Conservation (phyloP, 345 rosid species). For the Sapria himalayana region DNA sequence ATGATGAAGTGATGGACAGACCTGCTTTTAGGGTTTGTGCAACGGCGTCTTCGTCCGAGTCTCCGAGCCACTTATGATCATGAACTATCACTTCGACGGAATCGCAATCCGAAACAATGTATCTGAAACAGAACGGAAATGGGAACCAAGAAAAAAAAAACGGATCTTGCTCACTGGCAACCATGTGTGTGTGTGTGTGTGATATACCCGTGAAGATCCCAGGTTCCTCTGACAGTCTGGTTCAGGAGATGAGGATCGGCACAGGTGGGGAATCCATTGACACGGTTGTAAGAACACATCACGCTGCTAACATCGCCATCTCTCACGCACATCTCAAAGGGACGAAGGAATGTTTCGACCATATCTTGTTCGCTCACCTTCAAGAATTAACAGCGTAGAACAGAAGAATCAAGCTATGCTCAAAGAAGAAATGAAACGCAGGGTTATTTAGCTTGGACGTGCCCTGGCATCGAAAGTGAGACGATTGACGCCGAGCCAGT, state of each 20-base stretch:
- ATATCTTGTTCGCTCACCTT: slow-evolving; percentile 21
- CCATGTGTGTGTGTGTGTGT: too few relatives aligned
- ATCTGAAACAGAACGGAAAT: slow-evolving; percentile 7
- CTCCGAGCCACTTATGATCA: slow-evolving; percentile 18
- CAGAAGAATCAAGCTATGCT: too few relatives aligned
- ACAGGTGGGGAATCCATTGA: slow-evolving; percentile 26
- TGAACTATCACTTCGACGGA: slow-evolving; percentile 28
- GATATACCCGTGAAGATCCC: slow-evolving; percentile 35
- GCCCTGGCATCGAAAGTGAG: slow-evolving; percentile 14
- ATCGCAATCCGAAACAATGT: slow-evolving; percentile 42
- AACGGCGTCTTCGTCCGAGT: slow-evolving; percentile 35
- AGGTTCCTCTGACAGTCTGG: slow-evolving; percentile 19
- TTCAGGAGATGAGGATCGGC: slow-evolving; percentile 21
- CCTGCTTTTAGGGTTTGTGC: slow-evolving; percentile 39
- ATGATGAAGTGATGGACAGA: background rate
- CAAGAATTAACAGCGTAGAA: background rate
- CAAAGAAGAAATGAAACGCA: too few relatives aligned
- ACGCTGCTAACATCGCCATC: slow-evolving; percentile 31
- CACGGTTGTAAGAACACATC: slow-evolving; percentile 28
- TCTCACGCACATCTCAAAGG: slow-evolving; percentile 25
- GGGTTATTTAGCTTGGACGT: background rate
- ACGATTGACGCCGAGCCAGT: slow-evolving; percentile 19
- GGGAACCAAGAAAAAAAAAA: too few relatives aligned
- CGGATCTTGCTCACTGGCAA: too few relatives aligned
- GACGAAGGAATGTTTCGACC: slow-evolving; percentile 15